Evolutionary conservation across 2,329 filamentous ascomycete species (phyloP).

Genomic region (Sclerotinia sclerotiorum): DNA sequence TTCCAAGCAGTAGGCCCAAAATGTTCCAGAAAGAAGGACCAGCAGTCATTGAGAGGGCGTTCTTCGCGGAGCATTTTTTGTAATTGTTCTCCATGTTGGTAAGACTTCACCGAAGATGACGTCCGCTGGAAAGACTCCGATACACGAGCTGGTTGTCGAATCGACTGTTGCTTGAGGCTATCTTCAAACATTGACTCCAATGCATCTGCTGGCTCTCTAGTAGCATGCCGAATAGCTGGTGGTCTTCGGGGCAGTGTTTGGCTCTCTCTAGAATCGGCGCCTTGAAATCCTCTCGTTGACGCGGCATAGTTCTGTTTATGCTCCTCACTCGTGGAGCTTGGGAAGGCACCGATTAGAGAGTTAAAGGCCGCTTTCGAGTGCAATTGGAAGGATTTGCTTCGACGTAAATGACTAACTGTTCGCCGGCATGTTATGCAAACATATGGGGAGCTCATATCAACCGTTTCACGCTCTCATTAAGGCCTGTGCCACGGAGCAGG

Average conservation of each 20-base stretch:
- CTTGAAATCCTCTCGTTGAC: not conserved
- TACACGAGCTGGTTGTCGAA: slow-evolving; percentile 6
- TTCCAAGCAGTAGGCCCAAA: slow-evolving; percentile 36
- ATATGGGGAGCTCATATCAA: slow-evolving; percentile 35
- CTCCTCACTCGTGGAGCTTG: slow-evolving; percentile 11
- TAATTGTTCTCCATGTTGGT: slow-evolving; percentile 35
- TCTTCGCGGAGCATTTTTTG: slow-evolving; percentile 34
- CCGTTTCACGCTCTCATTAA: slow-evolving; percentile 5
- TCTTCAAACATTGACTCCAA: slow-evolving; percentile 40
- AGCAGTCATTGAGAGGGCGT: slow-evolving; percentile 32
- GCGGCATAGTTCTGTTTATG: slow-evolving; percentile 7
- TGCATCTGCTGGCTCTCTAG: slow-evolving; percentile 30
- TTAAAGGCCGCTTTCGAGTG: slow-evolving; percentile 34
- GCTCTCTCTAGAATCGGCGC: not conserved
- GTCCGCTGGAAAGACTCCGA: slow-evolving; percentile 17
- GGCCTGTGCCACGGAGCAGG: not conserved
- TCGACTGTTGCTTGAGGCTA: slow-evolving; percentile 27
- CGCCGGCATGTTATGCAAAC: slow-evolving; percentile 39
- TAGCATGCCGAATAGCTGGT: not conserved
- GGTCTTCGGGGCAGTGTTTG: not conserved
- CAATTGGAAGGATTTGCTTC: slow-evolving; percentile 28
- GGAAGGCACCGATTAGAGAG: slow-evolving; percentile 24
- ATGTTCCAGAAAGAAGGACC: slow-evolving; percentile 39
- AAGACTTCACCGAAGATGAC: slow-evolving; percentile 31
- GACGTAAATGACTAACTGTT: slow-evolving; percentile 29